Evolutionary conservation across 108 stramenopile genomes (phyloP).

Genomic region (Discostella pseudostelligera): DNA sequence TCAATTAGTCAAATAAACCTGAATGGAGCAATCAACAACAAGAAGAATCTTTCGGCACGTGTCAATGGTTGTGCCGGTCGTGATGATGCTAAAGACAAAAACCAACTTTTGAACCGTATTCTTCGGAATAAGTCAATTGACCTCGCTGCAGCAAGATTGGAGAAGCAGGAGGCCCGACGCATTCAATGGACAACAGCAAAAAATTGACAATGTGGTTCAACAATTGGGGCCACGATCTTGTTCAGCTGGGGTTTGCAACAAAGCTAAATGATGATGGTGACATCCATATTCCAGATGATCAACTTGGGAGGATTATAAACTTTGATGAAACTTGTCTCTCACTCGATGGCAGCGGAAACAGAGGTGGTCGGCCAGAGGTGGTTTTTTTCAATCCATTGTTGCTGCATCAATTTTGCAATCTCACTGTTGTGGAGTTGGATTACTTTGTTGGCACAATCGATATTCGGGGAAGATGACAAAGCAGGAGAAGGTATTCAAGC

Average conservation of each 20-base stretch:
- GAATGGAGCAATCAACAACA: not conserved
- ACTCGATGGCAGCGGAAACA: slow-evolving; percentile 19
- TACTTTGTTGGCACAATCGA: not conserved
- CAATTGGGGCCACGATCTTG: not conserved
- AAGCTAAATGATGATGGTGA: slow-evolving; percentile 11
- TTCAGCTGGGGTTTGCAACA: slow-evolving; percentile 1
- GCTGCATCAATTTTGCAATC: not conserved
- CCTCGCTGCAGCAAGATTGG: not conserved
- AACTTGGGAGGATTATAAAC: slow-evolving; percentile 15
- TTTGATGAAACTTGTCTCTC: slow-evolving; percentile 21
- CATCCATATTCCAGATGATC: slow-evolving; percentile 8
- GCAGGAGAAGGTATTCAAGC: not conserved
- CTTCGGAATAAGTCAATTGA: not conserved
- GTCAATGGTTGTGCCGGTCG: not conserved
- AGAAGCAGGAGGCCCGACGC: slow-evolving; percentile 1
- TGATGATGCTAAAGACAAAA: not conserved
- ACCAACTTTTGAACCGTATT: slow-evolving; percentile 2
- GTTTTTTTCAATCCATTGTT: slow-evolving; percentile 16
- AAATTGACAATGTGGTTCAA: slow-evolving; percentile 3
- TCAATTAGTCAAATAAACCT: slow-evolving; percentile 2
- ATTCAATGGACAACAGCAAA: not conserved
- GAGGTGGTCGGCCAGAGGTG: slow-evolving; percentile 25
- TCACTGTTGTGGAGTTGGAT: not conserved
- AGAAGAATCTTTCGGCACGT: not conserved
- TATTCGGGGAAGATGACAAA: not conserved